These are phyloP conservation scores for Reutealis trisperma DNA, from an alignment of 345 rosid species.

Conservation along the genomic window DNA sequence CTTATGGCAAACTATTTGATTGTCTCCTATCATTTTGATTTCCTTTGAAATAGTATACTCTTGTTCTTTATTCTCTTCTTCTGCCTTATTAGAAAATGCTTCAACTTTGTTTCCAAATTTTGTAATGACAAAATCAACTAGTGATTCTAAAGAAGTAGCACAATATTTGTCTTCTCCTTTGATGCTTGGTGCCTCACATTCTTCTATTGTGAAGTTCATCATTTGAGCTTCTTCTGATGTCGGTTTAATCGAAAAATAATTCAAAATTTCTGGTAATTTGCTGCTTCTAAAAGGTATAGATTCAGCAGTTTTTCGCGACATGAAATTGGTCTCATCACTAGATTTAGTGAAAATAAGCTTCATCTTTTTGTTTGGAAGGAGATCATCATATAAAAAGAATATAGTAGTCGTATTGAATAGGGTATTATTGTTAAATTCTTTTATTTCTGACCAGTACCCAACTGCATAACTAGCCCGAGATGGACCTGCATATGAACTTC, in stretches of 20 bases:
- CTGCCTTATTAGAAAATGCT: constrained; percentile 6
- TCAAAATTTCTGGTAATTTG: not conserved
- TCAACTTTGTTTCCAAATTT: constrained; percentile 5
- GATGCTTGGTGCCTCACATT: constrained; percentile 15
- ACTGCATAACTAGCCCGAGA: not conserved
- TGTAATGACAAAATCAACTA: constrained; percentile 7
- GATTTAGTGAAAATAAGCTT: not conserved
- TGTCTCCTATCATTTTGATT: not conserved
- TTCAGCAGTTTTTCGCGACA: not conserved
- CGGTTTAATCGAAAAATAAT: not conserved
- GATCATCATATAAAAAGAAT: not conserved
- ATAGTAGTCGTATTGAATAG: not conserved
- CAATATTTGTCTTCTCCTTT: constrained; percentile 25
- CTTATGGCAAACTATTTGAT: constrained; percentile 18
- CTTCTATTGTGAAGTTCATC: not conserved
- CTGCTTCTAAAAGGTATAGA: constrained; percentile 8
- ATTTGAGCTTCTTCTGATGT: not conserved
- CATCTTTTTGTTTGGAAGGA: not conserved
- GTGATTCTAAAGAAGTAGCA: constrained; percentile 19
- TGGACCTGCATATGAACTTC: too few species aligned
- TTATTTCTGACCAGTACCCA: too few species aligned
- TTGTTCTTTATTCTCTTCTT: not conserved
- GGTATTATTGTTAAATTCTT: not conserved
- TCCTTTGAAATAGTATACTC: not conserved
- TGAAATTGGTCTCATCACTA: not conserved